phyloP scores from a whole-genome alignment of 2,329 filamentous ascomycete genomes.

The Claviceps pusilla region DNA sequence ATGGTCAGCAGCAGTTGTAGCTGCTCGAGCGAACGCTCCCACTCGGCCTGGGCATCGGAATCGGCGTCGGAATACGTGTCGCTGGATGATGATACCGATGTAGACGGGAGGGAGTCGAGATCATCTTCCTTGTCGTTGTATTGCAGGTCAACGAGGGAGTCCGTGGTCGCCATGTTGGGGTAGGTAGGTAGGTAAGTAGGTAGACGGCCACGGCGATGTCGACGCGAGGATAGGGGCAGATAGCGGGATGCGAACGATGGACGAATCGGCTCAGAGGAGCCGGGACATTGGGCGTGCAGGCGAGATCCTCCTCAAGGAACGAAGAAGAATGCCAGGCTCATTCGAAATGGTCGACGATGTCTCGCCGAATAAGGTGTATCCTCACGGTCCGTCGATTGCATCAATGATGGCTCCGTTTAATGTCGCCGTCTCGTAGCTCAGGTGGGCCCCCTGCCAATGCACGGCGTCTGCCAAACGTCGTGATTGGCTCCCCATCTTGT shows the following conservation, averaged over 20 bases:
- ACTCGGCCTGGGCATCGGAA: slow-evolving; percentile 84
- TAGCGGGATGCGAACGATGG: neutral
- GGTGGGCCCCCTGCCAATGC: neutral
- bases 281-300: neutral
- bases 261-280: neutral
- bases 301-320: neutral
- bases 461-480: neutral
- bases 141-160: slow-evolving; percentile 36
- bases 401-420: neutral
- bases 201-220: neutral
- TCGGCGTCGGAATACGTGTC: slow-evolving; percentile 44
- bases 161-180: slow-evolving; percentile 20
- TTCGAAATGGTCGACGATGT: neutral
- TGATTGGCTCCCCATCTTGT: neutral
- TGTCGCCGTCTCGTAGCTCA: neutral
- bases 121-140: slow-evolving; percentile 39
- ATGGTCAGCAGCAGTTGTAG: slow-evolving; percentile 84
- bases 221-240: neutral
- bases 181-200: too few relatives aligned
- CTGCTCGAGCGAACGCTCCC: slow-evolving; percentile 88
- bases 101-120: slow-evolving; percentile 48
- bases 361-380: neutral
- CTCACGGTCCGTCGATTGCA: neutral
- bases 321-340: neutral
- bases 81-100: slow-evolving; percentile 27